Evolutionary conservation across 2,329 filamentous ascomycete genomes (phyloP).

Genomic region (Didymosphaeria variabile): DNA sequence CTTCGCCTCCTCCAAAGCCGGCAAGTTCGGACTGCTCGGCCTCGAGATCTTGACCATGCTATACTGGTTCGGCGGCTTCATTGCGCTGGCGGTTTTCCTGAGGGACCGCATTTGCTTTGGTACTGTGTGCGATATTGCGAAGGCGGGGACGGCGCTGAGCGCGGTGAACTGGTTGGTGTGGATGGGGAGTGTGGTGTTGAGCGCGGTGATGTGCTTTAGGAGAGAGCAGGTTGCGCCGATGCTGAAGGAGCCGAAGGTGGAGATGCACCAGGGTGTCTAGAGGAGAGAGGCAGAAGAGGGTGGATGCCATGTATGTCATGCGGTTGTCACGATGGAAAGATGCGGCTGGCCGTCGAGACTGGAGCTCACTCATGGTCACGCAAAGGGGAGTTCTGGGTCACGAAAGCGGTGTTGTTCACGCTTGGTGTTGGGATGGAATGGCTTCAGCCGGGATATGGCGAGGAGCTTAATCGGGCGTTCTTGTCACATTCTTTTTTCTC

Average conservation of each 20-base stretch:
- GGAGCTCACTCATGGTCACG: constrained; percentile 51
- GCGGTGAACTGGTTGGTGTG: constrained; percentile 68
- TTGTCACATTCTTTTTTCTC: background rate
- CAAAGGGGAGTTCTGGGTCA: background rate
- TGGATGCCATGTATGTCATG: background rate
- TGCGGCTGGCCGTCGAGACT: constrained; percentile 43
- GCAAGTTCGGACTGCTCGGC: constrained; percentile 66
- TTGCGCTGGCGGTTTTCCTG: constrained; percentile 75
- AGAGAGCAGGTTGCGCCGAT: constrained; percentile 21
- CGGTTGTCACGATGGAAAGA: constrained; percentile 6
- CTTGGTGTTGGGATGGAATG: background rate
- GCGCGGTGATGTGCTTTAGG: constrained; percentile 37
- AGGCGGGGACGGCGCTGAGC: constrained; percentile 72
- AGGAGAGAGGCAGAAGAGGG: background rate
- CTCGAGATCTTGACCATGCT: constrained; percentile 78
- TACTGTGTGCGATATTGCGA: constrained; percentile 65
- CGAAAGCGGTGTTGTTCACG: background rate
- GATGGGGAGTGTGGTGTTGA: constrained; percentile 53
- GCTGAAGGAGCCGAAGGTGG: constrained; percentile 37
- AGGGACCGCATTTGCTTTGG: constrained; percentile 65
- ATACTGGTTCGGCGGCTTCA: constrained; percentile 90
- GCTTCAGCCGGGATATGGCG: too few species aligned
- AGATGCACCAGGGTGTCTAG: constrained; percentile 54
- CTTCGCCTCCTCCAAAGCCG: constrained; percentile 58
- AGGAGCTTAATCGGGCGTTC: constrained; percentile 3